Evolutionary conservation across 2,329 filamentous ascomycete species (phyloP).

Genomic region (Colletotrichum destructivum): DNA sequence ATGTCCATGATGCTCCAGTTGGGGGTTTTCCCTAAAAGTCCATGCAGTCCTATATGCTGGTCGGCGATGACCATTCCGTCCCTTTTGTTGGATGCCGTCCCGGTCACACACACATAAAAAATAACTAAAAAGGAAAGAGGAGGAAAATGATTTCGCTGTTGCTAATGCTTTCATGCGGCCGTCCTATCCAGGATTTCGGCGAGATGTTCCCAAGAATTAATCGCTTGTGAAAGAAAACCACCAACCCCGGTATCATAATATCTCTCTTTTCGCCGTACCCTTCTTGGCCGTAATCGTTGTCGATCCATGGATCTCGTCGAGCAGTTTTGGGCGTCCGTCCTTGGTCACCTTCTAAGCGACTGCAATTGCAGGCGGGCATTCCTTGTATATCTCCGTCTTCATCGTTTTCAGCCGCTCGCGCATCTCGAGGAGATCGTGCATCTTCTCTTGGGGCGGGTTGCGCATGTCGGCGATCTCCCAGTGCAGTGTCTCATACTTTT

Average conservation of each 20-base stretch:
- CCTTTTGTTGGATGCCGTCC: constrained; percentile 33
- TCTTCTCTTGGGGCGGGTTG: constrained; percentile 66
- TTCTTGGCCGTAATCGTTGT: constrained; percentile 21
- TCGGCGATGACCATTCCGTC: constrained; percentile 27
- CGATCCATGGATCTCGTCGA: constrained; percentile 11
- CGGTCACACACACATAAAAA: constrained; percentile 1
- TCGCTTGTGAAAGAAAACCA: constrained; percentile 34
- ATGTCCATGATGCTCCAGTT: constrained; percentile 26
- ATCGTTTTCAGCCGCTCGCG: constrained; percentile 67
- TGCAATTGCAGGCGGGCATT: constrained; percentile 53
- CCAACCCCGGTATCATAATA: constrained; percentile 10
- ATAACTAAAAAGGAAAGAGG: constrained; percentile 8
- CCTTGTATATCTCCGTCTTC: constrained; percentile 72
- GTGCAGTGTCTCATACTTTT: constrained; percentile 71
- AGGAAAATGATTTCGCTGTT: constrained; percentile 38
- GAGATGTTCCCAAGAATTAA: constrained; percentile 34
- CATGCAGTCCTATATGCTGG: constrained; percentile 41
- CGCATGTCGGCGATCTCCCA: constrained; percentile 66
- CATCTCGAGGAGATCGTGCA: constrained; percentile 69
- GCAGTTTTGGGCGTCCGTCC: neutral
- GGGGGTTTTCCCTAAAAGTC: constrained; percentile 18
- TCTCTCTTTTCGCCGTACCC: constrained; percentile 6
- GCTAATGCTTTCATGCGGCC: constrained; percentile 39
- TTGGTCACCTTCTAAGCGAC: constrained; percentile 36
- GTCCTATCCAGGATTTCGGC: constrained; percentile 38